Evolutionary conservation across 2,329 filamentous ascomycete genomes (phyloP), one percentile per base, ranked within the genome.

Genomic region (Fusarium subglutinans): DNA sequence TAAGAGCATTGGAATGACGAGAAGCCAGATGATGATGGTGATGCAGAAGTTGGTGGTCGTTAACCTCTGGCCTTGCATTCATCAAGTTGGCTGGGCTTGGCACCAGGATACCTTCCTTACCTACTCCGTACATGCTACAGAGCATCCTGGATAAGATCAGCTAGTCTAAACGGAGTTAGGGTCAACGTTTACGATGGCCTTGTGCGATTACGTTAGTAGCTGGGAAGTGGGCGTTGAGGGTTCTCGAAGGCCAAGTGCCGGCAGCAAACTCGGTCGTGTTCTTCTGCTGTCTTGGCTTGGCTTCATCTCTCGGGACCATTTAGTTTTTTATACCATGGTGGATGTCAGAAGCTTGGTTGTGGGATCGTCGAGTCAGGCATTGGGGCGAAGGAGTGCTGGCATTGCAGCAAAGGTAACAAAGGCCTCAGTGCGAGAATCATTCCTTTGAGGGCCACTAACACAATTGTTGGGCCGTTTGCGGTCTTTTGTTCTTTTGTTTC

Each of bases 391-490:
- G 40, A 37, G 26, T 57, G 28, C 37, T 63, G 66, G 45, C 51
- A 58, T 26, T 54, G 51, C 30, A 65, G 51, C 24, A 56, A 41
- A 64, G 63, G 44, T 30, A 51, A 35, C 58, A 51, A 38, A 48
- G 41, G 14, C 41, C 22, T n/a, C 35, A 55, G 35, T 55, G 35
- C 35, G 51, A 53, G 48, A 53, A 60, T 69, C 68, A 74, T 69
- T 66, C 41, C 57, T 44, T 51, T 33, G 10, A 18, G 35, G 51
- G 10, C 24, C 35, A 55, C 51, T 55, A 47, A 44, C 44, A 38
- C 54, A 30, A 75, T 73, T 74, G 61, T 73, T 74, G 61, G 72
- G 56, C 59, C 55, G 64, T 64, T 59, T 55, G 61, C 66, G 66
- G 57, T 28, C 38, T 69, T 69, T 57, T 70, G 24, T 57, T 55